Percentiles rank a stretch among this genome's conserved stretches.
Evolutionary conservation across 805 yeast genomes (phyloP).

Genomic region (Zygosaccharomyces bisporus): DNA sequence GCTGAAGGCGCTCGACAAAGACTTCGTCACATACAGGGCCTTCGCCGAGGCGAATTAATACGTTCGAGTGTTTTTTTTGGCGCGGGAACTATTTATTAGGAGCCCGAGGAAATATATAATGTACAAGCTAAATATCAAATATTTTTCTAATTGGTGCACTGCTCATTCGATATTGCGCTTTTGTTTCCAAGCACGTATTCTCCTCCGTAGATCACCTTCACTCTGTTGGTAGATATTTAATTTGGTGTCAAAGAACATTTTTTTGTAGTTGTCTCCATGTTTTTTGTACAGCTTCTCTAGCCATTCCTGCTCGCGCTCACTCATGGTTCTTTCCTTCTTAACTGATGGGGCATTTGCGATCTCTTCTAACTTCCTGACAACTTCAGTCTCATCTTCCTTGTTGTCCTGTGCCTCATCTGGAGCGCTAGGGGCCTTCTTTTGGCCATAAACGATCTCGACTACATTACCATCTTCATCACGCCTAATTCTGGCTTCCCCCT

Average conservation of each 20-base stretch:
- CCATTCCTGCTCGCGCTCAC: constrained; percentile 77
- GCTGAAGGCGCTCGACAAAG: constrained; percentile 47
- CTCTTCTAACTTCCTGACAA: constrained; percentile 66
- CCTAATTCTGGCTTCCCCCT: constrained; percentile 73
- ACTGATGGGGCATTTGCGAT: constrained; percentile 44
- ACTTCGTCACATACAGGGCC: constrained; percentile 84
- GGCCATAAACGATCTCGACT: constrained; percentile 64
- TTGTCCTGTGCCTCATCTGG: constrained; percentile 25
- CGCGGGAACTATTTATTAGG: constrained; percentile 1
- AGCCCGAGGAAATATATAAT: constrained; percentile 5
- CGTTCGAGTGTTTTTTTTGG: neutral
- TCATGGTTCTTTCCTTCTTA: constrained; percentile 51
- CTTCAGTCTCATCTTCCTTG: constrained; percentile 43
- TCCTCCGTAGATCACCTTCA: constrained; percentile 75
- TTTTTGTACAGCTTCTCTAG: constrained; percentile 57
- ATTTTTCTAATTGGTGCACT: neutral
- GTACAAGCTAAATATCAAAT: constrained; percentile 2
- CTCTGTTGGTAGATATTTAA: constrained; percentile 79
- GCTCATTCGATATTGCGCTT: constrained; percentile 34
- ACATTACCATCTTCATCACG: constrained; percentile 70
- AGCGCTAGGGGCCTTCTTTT: constrained; percentile 41
- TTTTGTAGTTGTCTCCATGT: constrained; percentile 82
- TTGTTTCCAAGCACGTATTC: constrained; percentile 69
- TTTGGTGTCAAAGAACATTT: constrained; percentile 90
- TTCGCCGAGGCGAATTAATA: constrained; percentile 61